Evolutionary conservation across 352 stramenopile species (phyloP), one percentile per base, ranked within the genome.

Genomic region (Halophytophthora polymorphica): DNA sequence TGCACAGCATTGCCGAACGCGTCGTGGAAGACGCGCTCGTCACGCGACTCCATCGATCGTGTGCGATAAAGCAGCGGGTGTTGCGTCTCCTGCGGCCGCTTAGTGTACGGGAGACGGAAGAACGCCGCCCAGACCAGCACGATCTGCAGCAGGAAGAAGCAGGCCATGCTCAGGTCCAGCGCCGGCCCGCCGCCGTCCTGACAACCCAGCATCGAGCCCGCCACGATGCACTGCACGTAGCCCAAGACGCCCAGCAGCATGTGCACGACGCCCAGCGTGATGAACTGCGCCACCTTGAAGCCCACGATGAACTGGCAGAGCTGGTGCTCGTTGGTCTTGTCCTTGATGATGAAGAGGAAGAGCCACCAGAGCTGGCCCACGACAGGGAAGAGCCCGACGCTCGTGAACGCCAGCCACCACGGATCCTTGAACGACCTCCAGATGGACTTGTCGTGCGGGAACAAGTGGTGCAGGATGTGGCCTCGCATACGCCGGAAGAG

Each of bases 321-420:
- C 53, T 96, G 88, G 50, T 95, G 90, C 61, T 97, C 88, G 62
- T 97, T 90, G 25, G 81, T 92, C 57, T 96, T 96, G 73, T 97
- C 86, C 58, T 95, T 93, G 45, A 96, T 73, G 22, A 96, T 21
- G 44, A 96, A 96, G 8, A 96, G 58, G 17, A 96, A 82, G 37
- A 95, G 73, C 88, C 88, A 97, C 88, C 86, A 96, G 29, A 94
- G 51, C 64, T 95, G 85, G 3, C 84, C 83, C n/a, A 96, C 50
- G 29, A 91, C 71, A 0, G 88, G 88, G 23, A 95, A 78, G 23
- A 96, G 57, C 29, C 87, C 87, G 31, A 95, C 56, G 57, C 77
- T 76, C 23, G 80, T 89, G 57, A 92, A 90, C 14, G 61, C 59
- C 18, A 86, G 38, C 77, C 85, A 97, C 71, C 74, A 91, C 18